Base-by-base conservation (phyloP, 768 basidiomycete genomes). In the Lentinula detonsa region DNA sequence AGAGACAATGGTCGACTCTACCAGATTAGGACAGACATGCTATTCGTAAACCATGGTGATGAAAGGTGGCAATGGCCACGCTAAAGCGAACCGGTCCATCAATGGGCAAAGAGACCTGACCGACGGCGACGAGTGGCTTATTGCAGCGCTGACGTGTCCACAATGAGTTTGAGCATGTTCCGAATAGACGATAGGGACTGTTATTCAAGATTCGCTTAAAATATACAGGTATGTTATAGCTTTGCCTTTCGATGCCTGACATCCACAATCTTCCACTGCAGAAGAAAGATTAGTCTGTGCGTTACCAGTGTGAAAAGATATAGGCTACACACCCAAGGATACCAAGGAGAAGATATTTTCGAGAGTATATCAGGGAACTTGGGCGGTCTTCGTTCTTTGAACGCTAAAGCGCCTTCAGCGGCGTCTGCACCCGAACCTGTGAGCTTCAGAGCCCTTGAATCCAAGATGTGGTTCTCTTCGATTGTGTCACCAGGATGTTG, bases 391-490 rank as follows among this genome's bases (percentile, higher is more conserved):
- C 73, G 75, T 63, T 84, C 78, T 61, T 69, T 78, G 71, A 85
- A 86, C 0, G 84, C 73, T 7, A 62, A 64, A 6, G 75, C 75
- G 3, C 83, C 84, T 61, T 85, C 84, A 13, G 67, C 68, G 0
- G 75, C 79, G 62, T 85, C 84, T 8, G 63, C 64, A 5, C 74
- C 71, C 18, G 62, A 66, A 0, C 69, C 80, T 0, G 80, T 64
- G 23, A 78, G 65, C 28, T 75, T 70, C 23, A 85, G 77, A 5
- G 74, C 78, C 15, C 77, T 70, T 9, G 84, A 85, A 63, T 85
- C 84, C 16, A 79, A 65, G 3, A 85, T 64, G 60, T 85, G 82
- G 59, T 81, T 82, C 65, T 82, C 81, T 66, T 86, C 84, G 42
- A 76, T 70, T 6, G 73, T 78, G 59, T 77, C 71, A 8, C 78